Conservation (phyloP, 2,329 filamentous ascomycete genomes). For the Raffaelea arxii region DNA sequence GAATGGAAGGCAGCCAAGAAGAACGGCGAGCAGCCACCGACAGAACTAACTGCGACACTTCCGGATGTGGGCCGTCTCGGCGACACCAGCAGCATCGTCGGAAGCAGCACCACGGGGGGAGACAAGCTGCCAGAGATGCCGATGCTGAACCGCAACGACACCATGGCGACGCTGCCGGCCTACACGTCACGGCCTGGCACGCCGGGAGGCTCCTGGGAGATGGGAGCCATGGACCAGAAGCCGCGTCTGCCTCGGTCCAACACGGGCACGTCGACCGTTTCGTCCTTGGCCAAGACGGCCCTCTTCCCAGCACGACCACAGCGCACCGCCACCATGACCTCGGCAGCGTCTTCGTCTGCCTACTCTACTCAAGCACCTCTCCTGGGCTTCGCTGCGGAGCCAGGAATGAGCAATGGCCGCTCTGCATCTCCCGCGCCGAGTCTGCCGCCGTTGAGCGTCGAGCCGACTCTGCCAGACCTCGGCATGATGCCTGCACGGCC, state of each 20-base stretch:
- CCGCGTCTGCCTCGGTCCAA: slow-evolving; percentile 30
- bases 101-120: no score
- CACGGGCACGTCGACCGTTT: slow-evolving; percentile 22
- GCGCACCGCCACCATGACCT: not conserved
- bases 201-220: slow-evolving; percentile 40
- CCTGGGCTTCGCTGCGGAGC: slow-evolving; percentile 20
- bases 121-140: slow-evolving; percentile 50
- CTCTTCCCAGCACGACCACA: no score
- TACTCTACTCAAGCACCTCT: slow-evolving; percentile 22
- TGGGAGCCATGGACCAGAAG: slow-evolving; percentile 42
- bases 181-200: slow-evolving; percentile 53
- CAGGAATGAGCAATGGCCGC: slow-evolving; percentile 15
- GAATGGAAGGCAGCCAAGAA: slow-evolving; percentile 42
- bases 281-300: no score
- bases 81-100: no score
- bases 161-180: slow-evolving; percentile 49
- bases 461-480: not conserved
- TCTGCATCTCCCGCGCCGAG: slow-evolving; percentile 16
- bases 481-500: not conserved
- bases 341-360: slow-evolving; percentile 7
- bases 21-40: slow-evolving; percentile 39
- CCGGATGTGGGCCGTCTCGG: slow-evolving; percentile 43
- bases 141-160: slow-evolving; percentile 49
- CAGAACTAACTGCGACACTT: slow-evolving; percentile 55
- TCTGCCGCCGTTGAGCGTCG: no score